Percentiles rank a stretch among this genome's conserved stretches.
Conservation (phyloP, 805 yeast genomes). For the Saccharomycopsis capsularis region DNA sequence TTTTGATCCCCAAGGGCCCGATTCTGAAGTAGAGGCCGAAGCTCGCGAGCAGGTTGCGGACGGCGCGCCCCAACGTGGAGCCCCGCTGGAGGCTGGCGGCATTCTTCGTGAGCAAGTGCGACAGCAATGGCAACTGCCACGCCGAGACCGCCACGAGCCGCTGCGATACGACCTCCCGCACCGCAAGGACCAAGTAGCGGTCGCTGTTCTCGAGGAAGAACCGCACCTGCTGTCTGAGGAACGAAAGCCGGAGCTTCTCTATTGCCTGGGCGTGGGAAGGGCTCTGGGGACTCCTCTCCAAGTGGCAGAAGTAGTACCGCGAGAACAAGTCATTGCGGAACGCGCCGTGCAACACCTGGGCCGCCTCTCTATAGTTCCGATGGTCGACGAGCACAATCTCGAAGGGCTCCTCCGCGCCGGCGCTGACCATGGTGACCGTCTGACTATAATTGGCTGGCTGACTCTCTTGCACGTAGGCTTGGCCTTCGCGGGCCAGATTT, state of each 20-base stretch:
- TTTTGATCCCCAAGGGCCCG: conserved; percentile 4
- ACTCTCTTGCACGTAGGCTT: too few species aligned
- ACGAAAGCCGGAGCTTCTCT: not conserved
- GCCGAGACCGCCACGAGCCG: conserved; percentile 1
- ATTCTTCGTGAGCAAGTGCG: not conserved
- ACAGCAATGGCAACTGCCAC: conserved; percentile 10
- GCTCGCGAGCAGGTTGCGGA: not conserved
- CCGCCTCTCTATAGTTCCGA: conserved; percentile 7
- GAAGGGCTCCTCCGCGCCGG: too few species aligned
- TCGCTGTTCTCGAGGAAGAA: conserved; percentile 4
- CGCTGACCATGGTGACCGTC: too few species aligned
- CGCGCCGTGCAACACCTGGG: conserved; percentile 2
- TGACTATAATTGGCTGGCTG: too few species aligned
- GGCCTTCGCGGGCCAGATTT: too few species aligned
- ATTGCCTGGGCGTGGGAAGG: not conserved
- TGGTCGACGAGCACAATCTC: conserved; percentile 5
- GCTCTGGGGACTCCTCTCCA: not conserved
- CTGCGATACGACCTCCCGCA: not conserved
- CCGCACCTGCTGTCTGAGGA: conserved; percentile 6
- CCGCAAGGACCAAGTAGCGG: conserved; percentile 3
- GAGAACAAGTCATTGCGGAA: conserved; percentile 9
- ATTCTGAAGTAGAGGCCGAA: not conserved
- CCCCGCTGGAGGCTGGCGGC: not conserved
- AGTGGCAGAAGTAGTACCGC: conserved; percentile 7
- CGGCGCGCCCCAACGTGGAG: not conserved